A percentile compares a stretch with the other conserved stretches of the same genome.
These are phyloP conservation scores for Aspergillus puulaauensis DNA, from an alignment of 2,329 filamentous ascomycete species.

Conservation along the genomic window DNA sequence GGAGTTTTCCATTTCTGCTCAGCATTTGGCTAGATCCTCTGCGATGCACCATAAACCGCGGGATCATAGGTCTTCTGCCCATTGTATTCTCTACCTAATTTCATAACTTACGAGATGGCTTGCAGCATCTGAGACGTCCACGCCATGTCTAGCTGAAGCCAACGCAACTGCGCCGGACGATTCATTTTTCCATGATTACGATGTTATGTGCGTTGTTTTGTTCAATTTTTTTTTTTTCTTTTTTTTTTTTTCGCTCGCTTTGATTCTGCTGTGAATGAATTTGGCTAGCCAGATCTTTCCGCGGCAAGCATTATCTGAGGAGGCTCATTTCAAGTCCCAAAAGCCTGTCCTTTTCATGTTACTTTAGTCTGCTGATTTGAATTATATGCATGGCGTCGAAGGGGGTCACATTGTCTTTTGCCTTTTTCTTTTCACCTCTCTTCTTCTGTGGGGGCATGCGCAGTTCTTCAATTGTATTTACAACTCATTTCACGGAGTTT, in stretches of 20 bases:
- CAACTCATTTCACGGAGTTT: conserved; percentile 12
- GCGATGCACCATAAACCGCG: conserved; percentile 41
- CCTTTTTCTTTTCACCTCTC: conserved; percentile 8
- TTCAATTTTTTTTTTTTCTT: background rate
- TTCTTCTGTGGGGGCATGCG: conserved; percentile 8
- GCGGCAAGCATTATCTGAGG: background rate
- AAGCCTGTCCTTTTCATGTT: conserved; percentile 2
- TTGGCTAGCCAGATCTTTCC: conserved; percentile 1
- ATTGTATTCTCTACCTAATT: conserved; percentile 11
- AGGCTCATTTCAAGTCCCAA: conserved; percentile 6
- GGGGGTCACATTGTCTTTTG: conserved; percentile 11
- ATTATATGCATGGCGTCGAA: conserved; percentile 21
- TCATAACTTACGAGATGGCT: conserved; percentile 3
- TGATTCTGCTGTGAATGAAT: background rate
- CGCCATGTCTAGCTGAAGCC: conserved; percentile 1
- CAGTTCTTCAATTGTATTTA: conserved; percentile 15
- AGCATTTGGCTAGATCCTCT: conserved; percentile 20
- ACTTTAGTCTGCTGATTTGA: conserved; percentile 6
- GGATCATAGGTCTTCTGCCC: conserved; percentile 9
- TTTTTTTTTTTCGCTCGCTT: background rate
- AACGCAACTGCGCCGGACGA: background rate
- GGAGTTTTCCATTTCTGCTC: background rate
- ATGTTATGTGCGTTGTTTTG: conserved; percentile 14
- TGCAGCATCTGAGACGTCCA: background rate
- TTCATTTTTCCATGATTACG: conserved; percentile 10